Evolutionary conservation across 2,329 filamentous ascomycete genomes (phyloP), one percentile per base, ranked within the genome.

Genomic region (Diaporthe sp.): DNA sequence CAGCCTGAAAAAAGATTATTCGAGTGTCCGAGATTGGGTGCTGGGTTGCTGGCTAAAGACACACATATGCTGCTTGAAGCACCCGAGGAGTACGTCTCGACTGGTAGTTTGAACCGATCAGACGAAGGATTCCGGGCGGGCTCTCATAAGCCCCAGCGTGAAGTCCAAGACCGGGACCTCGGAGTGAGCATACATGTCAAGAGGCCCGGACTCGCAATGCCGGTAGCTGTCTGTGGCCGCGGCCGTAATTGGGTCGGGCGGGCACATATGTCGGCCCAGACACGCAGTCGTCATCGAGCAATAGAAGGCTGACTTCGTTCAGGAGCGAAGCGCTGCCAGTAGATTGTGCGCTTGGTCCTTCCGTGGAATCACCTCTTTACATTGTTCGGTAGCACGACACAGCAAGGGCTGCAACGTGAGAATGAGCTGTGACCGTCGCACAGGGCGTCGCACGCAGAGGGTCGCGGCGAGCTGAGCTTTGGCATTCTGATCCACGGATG

Each of bases 401-500:
- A 64, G 35, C 35, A 45, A 72, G 28, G 22, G 45, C 54, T 67
- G 69, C 64, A 50, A 54, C 38, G 19, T 47, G 38, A 68, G 25
- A 67, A 52, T 30, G 28, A 25, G 55, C 38, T 45, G 55, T 57
- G 57, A 30, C 52, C 55, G 68, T 72, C 35, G 38, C 33, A 58
- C 47, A 58, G 30, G 72, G 50, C 25, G 52, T 42, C 45, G 22
- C 57, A 61, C 55, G 35, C 28, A 45, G 50, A 72, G 61, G 58
- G 71, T 33, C 70, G 70, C 58, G 42, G n/a, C 35, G 47, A 67
- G 54, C 40, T 74, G 71, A 60, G 55, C 71, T 67, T 67, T 73
- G 71, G 55, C 55, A 33, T 75, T 57, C 47, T 75, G 61, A 70
- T 75, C 25, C 64, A 75, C 74, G 74, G 71, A 66, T 75, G 66